A percentile compares a stretch with the other conserved stretches of the same genome.
Conservation (phyloP, 1,139 yeast species). For the Magnusiomyces sp. region DNA sequence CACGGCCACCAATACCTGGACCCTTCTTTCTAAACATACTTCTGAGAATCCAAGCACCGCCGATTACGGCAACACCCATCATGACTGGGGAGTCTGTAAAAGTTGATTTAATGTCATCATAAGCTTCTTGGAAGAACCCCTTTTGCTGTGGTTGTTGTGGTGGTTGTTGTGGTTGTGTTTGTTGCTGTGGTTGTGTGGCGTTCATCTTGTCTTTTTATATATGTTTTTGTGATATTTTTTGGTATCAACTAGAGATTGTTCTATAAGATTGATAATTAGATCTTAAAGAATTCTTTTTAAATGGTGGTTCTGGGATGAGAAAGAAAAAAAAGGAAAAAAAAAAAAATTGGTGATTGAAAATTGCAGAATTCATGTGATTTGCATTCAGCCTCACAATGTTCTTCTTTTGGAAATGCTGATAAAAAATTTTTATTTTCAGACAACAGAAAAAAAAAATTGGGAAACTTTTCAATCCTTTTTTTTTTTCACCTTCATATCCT, state of each 20-base stretch:
- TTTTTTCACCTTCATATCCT: not conserved
- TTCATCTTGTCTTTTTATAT: too few species aligned
- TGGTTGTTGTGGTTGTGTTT: not conserved
- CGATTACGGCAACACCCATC: conserved; percentile 62
- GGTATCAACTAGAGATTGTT: too few species aligned
- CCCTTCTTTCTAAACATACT: conserved; percentile 41
- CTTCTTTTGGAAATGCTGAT: too few species aligned
- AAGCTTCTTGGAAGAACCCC: conserved; percentile 14
- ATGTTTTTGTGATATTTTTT: too few species aligned
- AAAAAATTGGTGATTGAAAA: too few species aligned
- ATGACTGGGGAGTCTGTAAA: conserved; percentile 58
- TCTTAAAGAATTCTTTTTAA: too few species aligned
- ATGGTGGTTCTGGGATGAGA: too few species aligned
- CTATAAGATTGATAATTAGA: too few species aligned
- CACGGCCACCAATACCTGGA: conserved; percentile 65
- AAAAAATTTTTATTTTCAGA: not conserved
- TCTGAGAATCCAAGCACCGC: conserved; percentile 35
- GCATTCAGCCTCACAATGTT: too few species aligned
- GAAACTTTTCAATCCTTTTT: not conserved
- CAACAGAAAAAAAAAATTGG: not conserved
- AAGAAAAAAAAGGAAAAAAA: too few species aligned
- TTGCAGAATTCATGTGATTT: too few species aligned
- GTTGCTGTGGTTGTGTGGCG: too few species aligned
- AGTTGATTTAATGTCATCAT: conserved; percentile 10
- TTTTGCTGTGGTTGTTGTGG: not conserved